These are phyloP conservation scores for Ophiostoma quercus DNA, from an alignment of 2,329 filamentous ascomycete genomes.

Conservation along the genomic window DNA sequence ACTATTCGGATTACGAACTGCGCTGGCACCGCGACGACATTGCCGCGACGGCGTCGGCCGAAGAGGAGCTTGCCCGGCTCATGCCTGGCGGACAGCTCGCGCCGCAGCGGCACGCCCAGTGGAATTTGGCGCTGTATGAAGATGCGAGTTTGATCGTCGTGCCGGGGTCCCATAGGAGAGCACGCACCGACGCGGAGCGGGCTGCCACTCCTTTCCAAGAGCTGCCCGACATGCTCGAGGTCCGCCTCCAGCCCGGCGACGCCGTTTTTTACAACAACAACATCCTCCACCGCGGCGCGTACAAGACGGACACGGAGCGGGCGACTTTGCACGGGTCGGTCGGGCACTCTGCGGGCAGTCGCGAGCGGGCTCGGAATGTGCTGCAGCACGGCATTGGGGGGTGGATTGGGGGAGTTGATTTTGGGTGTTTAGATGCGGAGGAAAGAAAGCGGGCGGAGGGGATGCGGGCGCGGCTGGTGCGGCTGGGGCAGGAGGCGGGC, in stretches of 20 bases:
- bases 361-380: conserved; percentile 61
- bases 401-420: conserved; percentile 58
- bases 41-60: conserved; percentile 56
- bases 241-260: conserved; percentile 66
- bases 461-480: conserved; percentile 60
- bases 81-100: conserved; percentile 23
- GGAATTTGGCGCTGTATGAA: conserved; percentile 75
- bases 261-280: conserved; percentile 88
- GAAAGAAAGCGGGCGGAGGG: conserved; percentile 47
- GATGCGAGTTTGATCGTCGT: conserved; percentile 71
- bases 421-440: conserved; percentile 40
- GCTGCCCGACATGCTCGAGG: conserved; percentile 61
- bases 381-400: conserved; percentile 67
- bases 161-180: conserved; percentile 67
- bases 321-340: conserved; percentile 70
- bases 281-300: conserved; percentile 70
- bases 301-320: conserved; percentile 53
- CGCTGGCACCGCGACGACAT: conserved; percentile 87
- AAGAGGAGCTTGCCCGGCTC: conserved; percentile 66
- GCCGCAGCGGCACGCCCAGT: conserved; percentile 72
- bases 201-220: conserved; percentile 59
- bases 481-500: conserved; percentile 55
- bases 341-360: conserved; percentile 53
- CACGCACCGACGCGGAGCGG: conserved; percentile 65
- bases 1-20: conserved; percentile 60